Base-by-base conservation (phyloP, 2,329 filamentous ascomycete species). In the Emmonsiellopsis sp. region DNA sequence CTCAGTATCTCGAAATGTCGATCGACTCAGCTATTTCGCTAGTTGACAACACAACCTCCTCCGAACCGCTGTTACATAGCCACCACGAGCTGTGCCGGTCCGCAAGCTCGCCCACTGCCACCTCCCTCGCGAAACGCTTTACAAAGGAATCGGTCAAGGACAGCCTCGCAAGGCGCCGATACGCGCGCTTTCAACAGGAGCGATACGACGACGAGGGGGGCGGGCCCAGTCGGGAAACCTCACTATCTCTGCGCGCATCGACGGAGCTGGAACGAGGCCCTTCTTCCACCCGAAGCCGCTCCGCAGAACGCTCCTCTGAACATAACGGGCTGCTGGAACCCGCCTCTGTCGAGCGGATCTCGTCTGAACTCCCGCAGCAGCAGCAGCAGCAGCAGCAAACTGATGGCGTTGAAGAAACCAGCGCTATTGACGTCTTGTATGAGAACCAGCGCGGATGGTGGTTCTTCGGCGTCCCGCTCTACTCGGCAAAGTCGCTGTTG, bases 391-490 rank as follows among this genome's bases (percentile, higher is more conserved):
- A 40, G 46, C 13, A 17, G 2, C 11, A 32, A 44, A 33, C 42
- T 33, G 32, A 53, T 2, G 54, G 56, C 3, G 42, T 59, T 6
- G 58, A 58, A 8, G 61, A 62, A 21, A 54, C 56, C 42, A 68
- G 65, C 2, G 84, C 81, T 32, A 83, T 97, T 56, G 93, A 98
- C 58, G 81, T 97, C 5, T 76, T 98, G 0, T 97, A 95, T 69
- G 93, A 98, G 68, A 98, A 98, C 65, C 88, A 98, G 72, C 82
- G 93, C 54, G 93, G 93, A 9, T 84, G 83, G 40, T 95, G 96
- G 65, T 76, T 95, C 57, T 97, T 92, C 63, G 92, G 93, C 32
- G 80, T 90, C 10, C 85, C 91, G 0, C 78, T 94, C n/a, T 98
- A 96, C 74, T 95, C 91, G 1, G 80, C 83, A 6, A 86, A 85